Percentiles rank a stretch among this genome's conserved stretches.
These are phyloP conservation scores for Aspergillus mulundensis DNA, from an alignment of 495 filamentous ascomycete species.

Conservation along the genomic window DNA sequence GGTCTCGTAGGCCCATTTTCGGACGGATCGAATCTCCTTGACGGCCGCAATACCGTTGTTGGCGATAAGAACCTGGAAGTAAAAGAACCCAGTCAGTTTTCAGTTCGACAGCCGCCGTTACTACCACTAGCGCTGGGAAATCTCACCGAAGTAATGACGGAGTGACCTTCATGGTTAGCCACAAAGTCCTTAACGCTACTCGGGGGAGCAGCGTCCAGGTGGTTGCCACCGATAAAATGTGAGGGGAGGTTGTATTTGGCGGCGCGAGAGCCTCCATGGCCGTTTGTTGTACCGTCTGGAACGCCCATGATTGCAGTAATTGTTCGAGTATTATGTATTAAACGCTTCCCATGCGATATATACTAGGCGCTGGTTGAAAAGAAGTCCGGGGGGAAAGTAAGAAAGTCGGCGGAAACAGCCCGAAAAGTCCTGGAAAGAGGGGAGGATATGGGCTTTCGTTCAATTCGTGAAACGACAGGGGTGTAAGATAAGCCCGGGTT, in stretches of 20 bases:
- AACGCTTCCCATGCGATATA: slow-evolving; percentile 24
- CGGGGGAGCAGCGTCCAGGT: slow-evolving; percentile 69
- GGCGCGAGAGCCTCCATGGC: slow-evolving; percentile 56
- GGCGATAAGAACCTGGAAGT: slow-evolving; percentile 86
- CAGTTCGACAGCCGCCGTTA: background rate
- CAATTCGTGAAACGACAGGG: slow-evolving; percentile 13
- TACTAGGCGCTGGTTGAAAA: slow-evolving; percentile 3
- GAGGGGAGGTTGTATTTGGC: slow-evolving; percentile 74
- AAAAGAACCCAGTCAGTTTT: background rate
- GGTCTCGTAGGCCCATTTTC: slow-evolving; percentile 99
- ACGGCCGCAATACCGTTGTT: slow-evolving; percentile 99
- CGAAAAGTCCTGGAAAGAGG: slow-evolving; percentile 3
- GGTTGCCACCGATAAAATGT: slow-evolving; percentile 96
- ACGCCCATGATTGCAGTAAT: slow-evolving; percentile 33
- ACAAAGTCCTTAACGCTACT: slow-evolving; percentile 94
- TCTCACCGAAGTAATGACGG: slow-evolving; percentile 92
- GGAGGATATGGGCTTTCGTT: slow-evolving; percentile 4
- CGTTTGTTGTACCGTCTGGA: slow-evolving; percentile 47
- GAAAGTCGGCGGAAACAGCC: slow-evolving; percentile 9
- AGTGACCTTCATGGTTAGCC: slow-evolving; percentile 82
- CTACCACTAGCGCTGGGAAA: background rate
- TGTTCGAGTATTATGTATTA: slow-evolving; percentile 22
- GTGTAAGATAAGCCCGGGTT: slow-evolving; percentile 8
- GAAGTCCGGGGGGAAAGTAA: slow-evolving; percentile 3
- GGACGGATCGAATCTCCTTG: slow-evolving; percentile 96